Base-by-base conservation (phyloP, 345 rosid genomes). In the Rhizophora apiculata region DNA sequence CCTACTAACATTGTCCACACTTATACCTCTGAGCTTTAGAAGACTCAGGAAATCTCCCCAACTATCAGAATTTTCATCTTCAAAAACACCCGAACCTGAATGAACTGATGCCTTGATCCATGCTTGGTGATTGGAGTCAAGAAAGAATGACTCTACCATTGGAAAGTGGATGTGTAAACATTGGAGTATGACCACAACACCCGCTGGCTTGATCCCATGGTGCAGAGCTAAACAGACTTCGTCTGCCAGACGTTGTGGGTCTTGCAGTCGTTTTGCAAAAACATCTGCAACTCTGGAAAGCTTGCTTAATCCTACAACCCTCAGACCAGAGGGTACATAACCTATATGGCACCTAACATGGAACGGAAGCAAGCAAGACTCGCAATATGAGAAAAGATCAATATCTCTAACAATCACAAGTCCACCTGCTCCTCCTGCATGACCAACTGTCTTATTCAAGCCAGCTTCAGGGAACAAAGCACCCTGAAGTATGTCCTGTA, bases 391-490 rank as follows among this genome's bases (percentile, higher is more conserved):
- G 87, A 87, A 96, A n/a, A 86, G 85, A 65, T 96, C 91, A 16
- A 92, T 85, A 74, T 89, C 99, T 74, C 93, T 80, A 62, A 96
- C 98, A 60, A 90, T 77, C 72, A 96, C 99, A 49, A 88, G 88
- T 68, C 98, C 98, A 66, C 96, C 97, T 9, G 77, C 92, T 72
- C 98, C 98, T 58, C 97, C 96, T 1, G 92, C 96, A 74, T 81
- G 88, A 48, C 96, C 99, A 29, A 82, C 74, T 34, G 81, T 84
- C 64, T 84, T 74, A 76, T 85, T 87, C 58, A 92, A 68, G 59
- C 98, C 96, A 72, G 85, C 87, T 83, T 96, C 98, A 30, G 93
- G 97, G 82, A 96, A 96, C 73, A 92, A 84, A 66, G 99, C 98
- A 78, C 87, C 88, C 74, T 85, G 84, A 65, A 96, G 88, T 71